These are phyloP conservation scores for Grosmannia clavigera DNA, from an alignment of 2,329 filamentous ascomycete species.

Conservation along the genomic window DNA sequence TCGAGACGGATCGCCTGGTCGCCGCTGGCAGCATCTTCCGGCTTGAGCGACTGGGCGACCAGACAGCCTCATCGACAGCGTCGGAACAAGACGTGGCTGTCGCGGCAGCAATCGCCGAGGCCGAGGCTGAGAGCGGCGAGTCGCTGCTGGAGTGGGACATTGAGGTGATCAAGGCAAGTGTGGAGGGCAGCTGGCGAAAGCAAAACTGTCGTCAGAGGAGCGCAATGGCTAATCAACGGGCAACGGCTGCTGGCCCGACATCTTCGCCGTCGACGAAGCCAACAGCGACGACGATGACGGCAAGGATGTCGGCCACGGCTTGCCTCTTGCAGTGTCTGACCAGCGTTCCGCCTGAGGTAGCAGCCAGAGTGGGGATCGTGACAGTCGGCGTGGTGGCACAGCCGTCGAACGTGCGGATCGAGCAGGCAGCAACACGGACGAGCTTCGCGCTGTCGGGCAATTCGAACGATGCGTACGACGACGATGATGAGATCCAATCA, in stretches of 20 bases:
- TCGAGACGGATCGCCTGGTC: neutral
- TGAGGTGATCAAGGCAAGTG: constrained; percentile 10
- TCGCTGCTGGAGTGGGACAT: constrained; percentile 9
- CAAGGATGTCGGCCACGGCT: constrained; percentile 6
- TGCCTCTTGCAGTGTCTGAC: constrained; percentile 3
- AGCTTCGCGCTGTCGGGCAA: neutral
- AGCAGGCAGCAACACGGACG: neutral
- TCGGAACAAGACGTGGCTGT: neutral
- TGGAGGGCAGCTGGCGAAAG: neutral
- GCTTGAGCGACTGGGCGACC: neutral
- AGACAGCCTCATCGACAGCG: neutral
- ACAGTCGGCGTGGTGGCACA: neutral
- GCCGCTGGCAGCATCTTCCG: neutral
- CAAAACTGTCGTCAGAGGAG: neutral
- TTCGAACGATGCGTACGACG: neutral
- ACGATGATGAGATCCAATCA: neutral
- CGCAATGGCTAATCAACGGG: neutral
- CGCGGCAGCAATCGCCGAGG: neutral
- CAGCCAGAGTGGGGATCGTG: constrained; percentile 5
- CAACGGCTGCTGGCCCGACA: neutral
- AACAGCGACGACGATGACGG: neutral
- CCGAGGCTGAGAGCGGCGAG: neutral
- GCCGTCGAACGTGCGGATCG: neutral
- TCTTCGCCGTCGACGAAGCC: neutral
- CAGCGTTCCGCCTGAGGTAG: neutral